phyloP scores from a whole-genome alignment of 2,329 filamentous ascomycete species.

The Ophiocordyceps unilateralis region DNA sequence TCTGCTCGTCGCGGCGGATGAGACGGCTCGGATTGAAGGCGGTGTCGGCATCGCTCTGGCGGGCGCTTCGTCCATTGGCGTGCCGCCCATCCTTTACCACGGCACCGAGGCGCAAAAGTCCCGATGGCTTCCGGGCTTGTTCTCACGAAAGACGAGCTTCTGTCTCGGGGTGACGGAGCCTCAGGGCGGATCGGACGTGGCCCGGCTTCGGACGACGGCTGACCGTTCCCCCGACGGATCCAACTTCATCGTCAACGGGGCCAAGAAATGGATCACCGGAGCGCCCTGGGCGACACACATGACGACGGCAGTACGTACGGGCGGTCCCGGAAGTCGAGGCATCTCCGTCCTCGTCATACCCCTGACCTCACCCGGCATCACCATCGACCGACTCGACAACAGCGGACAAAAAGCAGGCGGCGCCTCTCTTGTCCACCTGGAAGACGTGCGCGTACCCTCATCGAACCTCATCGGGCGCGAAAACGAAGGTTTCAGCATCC shows the following conservation, averaged over 20 bases:
- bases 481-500: constrained; percentile 72
- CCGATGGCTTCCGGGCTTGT: constrained; percentile 50
- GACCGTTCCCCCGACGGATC: constrained; percentile 56
- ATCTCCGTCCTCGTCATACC: constrained; percentile 42
- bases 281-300: constrained; percentile 64
- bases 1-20: constrained; percentile 35
- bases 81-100: constrained; percentile 44
- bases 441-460: constrained; percentile 72
- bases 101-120: constrained; percentile 46
- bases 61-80: constrained; percentile 44
- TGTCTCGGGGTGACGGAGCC: constrained; percentile 79
- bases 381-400: constrained; percentile 37
- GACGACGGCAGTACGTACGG: constrained; percentile 61
- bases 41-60: constrained; percentile 40
- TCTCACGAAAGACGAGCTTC: constrained; percentile 67
- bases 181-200: constrained; percentile 67
- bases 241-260: constrained; percentile 39
- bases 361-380: constrained; percentile 29
- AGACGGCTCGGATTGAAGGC: constrained; percentile 34
- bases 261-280: constrained; percentile 68
- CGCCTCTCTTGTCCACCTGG: constrained; percentile 66
- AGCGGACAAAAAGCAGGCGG: constrained; percentile 57
- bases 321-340: constrained; percentile 32
- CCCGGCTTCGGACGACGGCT: constrained; percentile 62
- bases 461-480: constrained; percentile 65